A percentile compares a stretch with the other conserved stretches of the same genome.
Evolutionary conservation across 1,284 basidiomycete species (phyloP).

Genomic region (Austropuccinia psidii): DNA sequence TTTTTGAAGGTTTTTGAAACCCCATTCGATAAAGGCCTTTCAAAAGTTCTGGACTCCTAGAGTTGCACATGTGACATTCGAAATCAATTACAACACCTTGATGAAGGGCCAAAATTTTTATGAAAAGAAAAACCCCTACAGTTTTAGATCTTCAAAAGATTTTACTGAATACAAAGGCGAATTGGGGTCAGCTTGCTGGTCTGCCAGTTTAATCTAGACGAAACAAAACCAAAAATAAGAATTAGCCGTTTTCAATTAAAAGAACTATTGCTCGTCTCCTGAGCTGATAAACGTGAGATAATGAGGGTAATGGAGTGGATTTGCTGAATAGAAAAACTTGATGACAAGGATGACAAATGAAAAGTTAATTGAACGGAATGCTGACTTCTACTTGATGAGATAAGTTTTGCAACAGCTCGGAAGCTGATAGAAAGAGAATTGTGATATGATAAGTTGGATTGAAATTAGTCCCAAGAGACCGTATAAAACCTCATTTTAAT

Average conservation of each 20-base stretch:
- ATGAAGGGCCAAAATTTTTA: background rate
- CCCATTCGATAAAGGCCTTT: conserved; percentile 96
- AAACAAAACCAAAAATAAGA: background rate
- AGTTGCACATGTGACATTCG: background rate
- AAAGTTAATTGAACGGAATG: no score
- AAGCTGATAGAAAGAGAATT: conserved; percentile 8
- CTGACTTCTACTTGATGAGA: conserved; percentile 36
- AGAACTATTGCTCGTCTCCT: background rate
- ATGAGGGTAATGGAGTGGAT: no score
- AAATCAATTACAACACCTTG: background rate
- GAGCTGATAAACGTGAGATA: no score
- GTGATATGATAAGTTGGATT: no score
- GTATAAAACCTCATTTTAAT: no score
- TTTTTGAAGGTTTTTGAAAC: conserved; percentile 97
- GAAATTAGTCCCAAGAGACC: no score
- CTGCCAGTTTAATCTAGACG: conserved; percentile 87
- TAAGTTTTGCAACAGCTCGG: conserved; percentile 29
- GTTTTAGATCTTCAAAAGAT: conserved; percentile 84
- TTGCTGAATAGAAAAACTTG: no score
- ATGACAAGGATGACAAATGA: no score
- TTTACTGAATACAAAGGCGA: conserved; percentile 91
- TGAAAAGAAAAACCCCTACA: conserved; percentile 50
- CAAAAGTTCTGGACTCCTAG: conserved; percentile 66
- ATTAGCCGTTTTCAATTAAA: background rate
- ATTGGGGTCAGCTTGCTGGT: conserved; percentile 92